Evolutionary conservation across 2,329 filamentous ascomycete species (phyloP).

Genomic region (Gyromitra esculenta): DNA sequence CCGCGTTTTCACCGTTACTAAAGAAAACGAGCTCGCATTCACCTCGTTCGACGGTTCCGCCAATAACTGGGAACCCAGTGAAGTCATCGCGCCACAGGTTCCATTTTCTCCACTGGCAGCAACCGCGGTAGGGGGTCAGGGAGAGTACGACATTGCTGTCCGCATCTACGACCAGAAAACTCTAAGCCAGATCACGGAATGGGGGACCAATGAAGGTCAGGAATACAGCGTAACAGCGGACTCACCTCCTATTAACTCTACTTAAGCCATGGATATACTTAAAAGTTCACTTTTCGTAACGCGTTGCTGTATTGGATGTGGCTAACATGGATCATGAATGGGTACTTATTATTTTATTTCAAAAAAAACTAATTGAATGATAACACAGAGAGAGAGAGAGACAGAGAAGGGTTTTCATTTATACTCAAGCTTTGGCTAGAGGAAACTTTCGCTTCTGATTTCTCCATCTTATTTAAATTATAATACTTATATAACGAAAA

Average conservation of each 20-base stretch:
- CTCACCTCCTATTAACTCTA: neutral
- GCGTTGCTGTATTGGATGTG: neutral
- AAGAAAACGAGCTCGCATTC: slow-evolving; percentile 7
- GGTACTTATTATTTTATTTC: neutral
- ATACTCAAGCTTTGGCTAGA: neutral
- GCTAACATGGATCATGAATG: neutral
- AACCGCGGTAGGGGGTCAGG: neutral
- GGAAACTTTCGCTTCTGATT: neutral
- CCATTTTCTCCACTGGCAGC: neutral
- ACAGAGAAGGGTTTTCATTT: neutral
- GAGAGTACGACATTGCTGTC: neutral
- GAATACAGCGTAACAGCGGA: neutral
- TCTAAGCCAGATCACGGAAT: slow-evolving; percentile 11
- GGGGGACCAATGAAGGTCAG: slow-evolving; percentile 4
- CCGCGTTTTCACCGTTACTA: slow-evolving; percentile 23
- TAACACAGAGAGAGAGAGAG: neutral
- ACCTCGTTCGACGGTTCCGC: neutral
- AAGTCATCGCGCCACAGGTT: slow-evolving; percentile 1
- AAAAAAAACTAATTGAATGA: too few relatives aligned
- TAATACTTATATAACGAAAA: neutral
- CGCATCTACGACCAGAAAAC: slow-evolving; percentile 3
- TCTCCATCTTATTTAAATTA: neutral
- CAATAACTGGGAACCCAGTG: neutral
- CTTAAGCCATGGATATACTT: neutral
- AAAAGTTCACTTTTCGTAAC: neutral